A percentile compares a stretch with the other conserved stretches of the same genome.
These are phyloP conservation scores for Blastocrithidia nonstop DNA, from an alignment of 208 protist genomes.

Conservation along the genomic window DNA sequence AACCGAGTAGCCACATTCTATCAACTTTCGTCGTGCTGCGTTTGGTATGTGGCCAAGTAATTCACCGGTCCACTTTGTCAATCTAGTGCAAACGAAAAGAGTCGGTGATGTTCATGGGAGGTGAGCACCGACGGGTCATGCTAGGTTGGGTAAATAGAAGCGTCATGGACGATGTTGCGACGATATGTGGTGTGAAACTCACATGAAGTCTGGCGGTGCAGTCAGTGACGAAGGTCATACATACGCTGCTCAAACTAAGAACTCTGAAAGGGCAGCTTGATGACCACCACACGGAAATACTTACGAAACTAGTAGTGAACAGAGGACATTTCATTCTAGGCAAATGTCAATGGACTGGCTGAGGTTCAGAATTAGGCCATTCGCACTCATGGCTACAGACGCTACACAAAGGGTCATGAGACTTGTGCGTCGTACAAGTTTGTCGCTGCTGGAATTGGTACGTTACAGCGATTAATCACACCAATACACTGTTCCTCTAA, in stretches of 20 bases:
- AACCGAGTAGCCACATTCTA: slow-evolving; percentile 25
- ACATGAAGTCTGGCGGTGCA: slow-evolving; percentile 71
- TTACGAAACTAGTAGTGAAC: slow-evolving; percentile 81
- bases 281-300: slow-evolving; percentile 72
- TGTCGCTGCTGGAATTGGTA: slow-evolving; percentile 45
- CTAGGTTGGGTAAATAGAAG: slow-evolving; percentile 58
- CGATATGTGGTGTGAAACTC: slow-evolving; percentile 80
- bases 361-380: slow-evolving; percentile 83
- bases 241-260: slow-evolving; percentile 83
- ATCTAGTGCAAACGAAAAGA: slow-evolving; percentile 83
- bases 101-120: slow-evolving; percentile 75
- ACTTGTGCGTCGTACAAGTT: slow-evolving; percentile 72
- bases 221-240: slow-evolving; percentile 78
- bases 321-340: slow-evolving; percentile 81
- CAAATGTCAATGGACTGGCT: slow-evolving; percentile 70
- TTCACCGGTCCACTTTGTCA: slow-evolving; percentile 68
- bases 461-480: slow-evolving; percentile 73
- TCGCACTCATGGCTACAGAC: slow-evolving; percentile 75
- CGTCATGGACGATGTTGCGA: slow-evolving; percentile 75
- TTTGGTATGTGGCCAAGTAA: slow-evolving; percentile 25
- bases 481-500: slow-evolving; percentile 72
- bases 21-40: slow-evolving; percentile 51
- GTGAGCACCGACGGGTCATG: slow-evolving; percentile 38
- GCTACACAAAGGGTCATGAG: slow-evolving; percentile 75
- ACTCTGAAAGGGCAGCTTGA: slow-evolving; percentile 80